Conservation (phyloP, 768 basidiomycete species). For the Lactarius sp. region DNA sequence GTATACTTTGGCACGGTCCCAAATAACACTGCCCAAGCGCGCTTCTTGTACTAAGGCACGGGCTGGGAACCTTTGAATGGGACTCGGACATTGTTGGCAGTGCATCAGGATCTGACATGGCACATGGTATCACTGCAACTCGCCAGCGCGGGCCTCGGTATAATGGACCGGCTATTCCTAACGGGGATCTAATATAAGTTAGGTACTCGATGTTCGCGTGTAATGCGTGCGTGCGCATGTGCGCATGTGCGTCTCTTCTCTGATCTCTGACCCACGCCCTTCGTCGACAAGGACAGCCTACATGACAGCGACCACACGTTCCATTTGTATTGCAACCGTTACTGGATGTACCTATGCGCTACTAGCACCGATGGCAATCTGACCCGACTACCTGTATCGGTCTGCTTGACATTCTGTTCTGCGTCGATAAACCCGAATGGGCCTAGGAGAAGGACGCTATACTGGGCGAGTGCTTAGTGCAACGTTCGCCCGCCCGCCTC, state of each 20-base stretch:
- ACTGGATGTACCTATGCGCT: constrained; percentile 16
- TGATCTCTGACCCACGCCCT: neutral
- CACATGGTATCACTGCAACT: constrained; percentile 1
- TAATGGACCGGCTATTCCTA: constrained; percentile 12
- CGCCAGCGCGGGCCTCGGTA: neutral
- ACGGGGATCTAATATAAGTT: constrained; percentile 20
- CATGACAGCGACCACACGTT: constrained; percentile 19
- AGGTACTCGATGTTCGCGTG: constrained; percentile 18
- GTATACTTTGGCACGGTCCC: constrained; percentile 36
- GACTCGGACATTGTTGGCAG: constrained; percentile 13
- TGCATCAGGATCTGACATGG: constrained; percentile 2
- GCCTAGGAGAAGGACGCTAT: no score
- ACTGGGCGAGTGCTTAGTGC: no score
- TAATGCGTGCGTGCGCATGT: constrained; percentile 3
- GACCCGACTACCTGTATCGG: no score
- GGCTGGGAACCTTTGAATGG: constrained; percentile 20
- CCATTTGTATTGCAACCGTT: constrained; percentile 20
- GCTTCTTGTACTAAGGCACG: constrained; percentile 8
- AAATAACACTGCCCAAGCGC: no score
- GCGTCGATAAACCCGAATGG: neutral
- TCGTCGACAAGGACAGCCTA: constrained; percentile 13
- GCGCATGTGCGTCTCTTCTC: neutral
- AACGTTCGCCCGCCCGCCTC: constrained; percentile 12
- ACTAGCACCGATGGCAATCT: neutral
- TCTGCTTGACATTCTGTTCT: neutral